Base-by-base conservation (phyloP, 108 stramenopile genomes). In the Cyclotella choctawhatcheeana region DNA sequence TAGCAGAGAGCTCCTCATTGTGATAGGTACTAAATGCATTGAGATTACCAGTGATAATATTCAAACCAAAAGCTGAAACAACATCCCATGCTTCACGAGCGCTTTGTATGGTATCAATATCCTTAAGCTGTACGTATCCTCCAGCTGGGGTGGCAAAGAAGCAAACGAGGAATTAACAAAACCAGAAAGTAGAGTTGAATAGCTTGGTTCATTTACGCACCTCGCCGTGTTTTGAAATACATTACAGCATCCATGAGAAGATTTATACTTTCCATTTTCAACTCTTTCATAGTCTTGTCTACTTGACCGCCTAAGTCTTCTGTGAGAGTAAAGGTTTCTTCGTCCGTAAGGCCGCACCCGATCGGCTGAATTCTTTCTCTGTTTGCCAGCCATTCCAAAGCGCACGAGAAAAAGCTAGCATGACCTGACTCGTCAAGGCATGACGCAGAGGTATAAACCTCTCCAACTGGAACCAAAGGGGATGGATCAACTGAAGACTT, bases 381-480 rank as follows among this genome's bases (percentile, higher is more conserved):
- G n/a, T 78, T 64, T 44, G 74, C 53, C 6, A 93, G 77, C 90
- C 88, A 93, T 58, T 79, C 81, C n/a, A 89, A 58, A 20, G 82
- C 89, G 68, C 93, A 93, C 25, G 69, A 25, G 45, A 71, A 72
- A 63, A 81, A 81, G 35, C 75, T 81, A 0, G 50, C 65, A 22
- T 51, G 51, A 20, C 58, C 59, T 12, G 59, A 60, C 21, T 44
- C 51, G 27, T 71, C 40, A 14, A 69, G 65, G 43, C 78, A 79
- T 26, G 71, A 40, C 43, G 73, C 33, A 6, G 45, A 44, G 35
- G 78, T 61, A 67, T 61, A 32, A 56, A 64, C 67, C 5, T 54
- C 43, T 13, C 78, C 71, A 2, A 79, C 58, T 47, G 48, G 67
- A 30, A 76, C 14, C 33, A 63, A 37, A 54, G 74, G 50, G n/a